Base-by-base conservation (phyloP, 2,329 filamentous ascomycete genomes). In the Pseudogymnoascus sp. region DNA sequence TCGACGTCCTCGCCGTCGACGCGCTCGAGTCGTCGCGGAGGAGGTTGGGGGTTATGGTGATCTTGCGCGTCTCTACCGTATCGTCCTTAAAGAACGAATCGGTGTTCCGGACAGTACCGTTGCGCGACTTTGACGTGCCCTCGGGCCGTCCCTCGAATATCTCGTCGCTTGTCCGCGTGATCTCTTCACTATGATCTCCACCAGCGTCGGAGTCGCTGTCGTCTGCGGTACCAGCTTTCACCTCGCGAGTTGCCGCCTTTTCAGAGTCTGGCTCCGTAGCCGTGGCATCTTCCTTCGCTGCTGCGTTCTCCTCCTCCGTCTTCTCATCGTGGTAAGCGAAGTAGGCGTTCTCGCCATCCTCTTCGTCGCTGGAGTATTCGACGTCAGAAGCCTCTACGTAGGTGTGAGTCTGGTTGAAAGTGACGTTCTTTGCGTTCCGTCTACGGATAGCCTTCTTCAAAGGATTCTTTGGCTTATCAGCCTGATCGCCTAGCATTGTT, bases 51-150 rank as follows among this genome's bases (percentile, higher is more conserved):
- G 94, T 99, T 49, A 99, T 83, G 0, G 92, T 96, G 68, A 99
- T 97, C 78, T 97, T 97, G 75, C 95, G 92, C 2, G 94, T 97
- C 75, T 97, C 94, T 38, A 91, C 89, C 33, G 85, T 91, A 71
- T 99, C 93, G 71, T 97, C 94, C 74, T 92, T 96, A 80, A 97
- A 97, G 80, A 97, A 97, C 0, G 93, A 96, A 75, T 97, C 93
- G 4, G 91, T 93, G 72, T 95, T 95, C 66, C 93, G 85, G 49
- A 96, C 83, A 21, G 90, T 93, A 43, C 92, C 92, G 69, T 96
- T 95, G 66, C 88, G 85, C 37, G 91, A 92, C 72, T 88, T 84
- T 72, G 81, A 81, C 1, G 78, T 77, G 43, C 83, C 78, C 63
- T 80, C 78, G 1, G 74, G 69, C 65, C 80, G 84, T 55, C 74